A percentile compares a stretch with the other conserved stretches of the same genome.
Conservation (phyloP, 2,329 filamentous ascomycete species). For the Sporothrix globosa region DNA sequence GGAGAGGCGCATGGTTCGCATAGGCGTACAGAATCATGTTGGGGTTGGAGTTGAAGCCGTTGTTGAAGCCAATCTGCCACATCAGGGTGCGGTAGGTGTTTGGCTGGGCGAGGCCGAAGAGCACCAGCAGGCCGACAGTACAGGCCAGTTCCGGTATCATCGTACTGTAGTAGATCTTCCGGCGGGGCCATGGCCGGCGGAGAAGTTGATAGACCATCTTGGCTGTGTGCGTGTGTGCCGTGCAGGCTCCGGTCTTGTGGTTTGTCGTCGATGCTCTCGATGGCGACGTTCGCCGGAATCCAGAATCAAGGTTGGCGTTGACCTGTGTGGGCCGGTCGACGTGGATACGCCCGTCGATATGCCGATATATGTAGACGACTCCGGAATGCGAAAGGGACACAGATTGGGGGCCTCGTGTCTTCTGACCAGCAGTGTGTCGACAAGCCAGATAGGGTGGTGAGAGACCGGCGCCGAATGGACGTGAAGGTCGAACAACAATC, state of each 20-base stretch:
- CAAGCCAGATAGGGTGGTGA: background rate
- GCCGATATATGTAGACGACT: background rate
- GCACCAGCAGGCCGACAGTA: conserved; percentile 66
- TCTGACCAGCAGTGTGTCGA: conserved; percentile 17
- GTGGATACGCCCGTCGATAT: background rate
- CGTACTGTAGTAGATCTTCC: conserved; percentile 62
- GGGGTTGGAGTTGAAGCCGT: conserved; percentile 76
- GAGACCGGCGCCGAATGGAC: background rate
- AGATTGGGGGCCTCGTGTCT: background rate
- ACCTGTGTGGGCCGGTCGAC: no score
- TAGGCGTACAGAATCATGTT: conserved; percentile 70
- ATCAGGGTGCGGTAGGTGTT: conserved; percentile 71
- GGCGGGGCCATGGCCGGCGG: conserved; percentile 62
- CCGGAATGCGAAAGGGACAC: background rate
- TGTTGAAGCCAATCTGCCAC: conserved; percentile 71
- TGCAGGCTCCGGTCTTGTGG: background rate
- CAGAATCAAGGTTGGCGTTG: no score
- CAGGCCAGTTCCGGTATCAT: conserved; percentile 68
- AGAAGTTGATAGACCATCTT: conserved; percentile 58
- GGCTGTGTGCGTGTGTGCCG: background rate
- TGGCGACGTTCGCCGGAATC: no score
- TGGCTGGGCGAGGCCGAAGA: conserved; percentile 74
- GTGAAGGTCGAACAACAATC: conserved; percentile 7
- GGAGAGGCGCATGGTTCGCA: conserved; percentile 68
- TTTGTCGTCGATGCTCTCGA: background rate